Base-by-base conservation (phyloP, 805 yeast species). In the Kluyveromyces siamensis region DNA sequence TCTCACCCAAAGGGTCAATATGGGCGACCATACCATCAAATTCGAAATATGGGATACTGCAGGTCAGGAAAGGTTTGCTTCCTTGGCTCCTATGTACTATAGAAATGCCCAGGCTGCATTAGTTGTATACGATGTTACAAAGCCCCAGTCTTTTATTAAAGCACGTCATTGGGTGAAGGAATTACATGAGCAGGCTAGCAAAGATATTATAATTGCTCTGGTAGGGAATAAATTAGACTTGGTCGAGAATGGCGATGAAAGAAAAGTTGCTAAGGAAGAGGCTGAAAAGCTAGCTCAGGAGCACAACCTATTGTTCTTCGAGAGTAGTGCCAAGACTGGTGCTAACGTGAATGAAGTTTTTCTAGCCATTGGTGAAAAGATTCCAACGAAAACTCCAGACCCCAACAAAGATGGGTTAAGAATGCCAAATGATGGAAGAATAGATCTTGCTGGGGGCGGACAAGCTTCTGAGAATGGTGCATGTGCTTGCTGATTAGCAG, bases 161-260 rank as follows among this genome's bases (percentile, higher is more conserved):
- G 98, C 98, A 8, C 84, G 97, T 59, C 97, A 91, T 69, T 91
- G 99, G 99, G 96, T 91, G 48, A 86, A 86, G 62, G 98, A 91
- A 66, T 76, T 91, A 56, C 95, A 88, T 62, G 96, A 90, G 56
- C 98, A 90, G 69, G 97, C 97, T 17, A 76, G 86, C n/a, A 86
- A 87, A 54, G 90, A 84, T 53, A 91, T 91, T 46, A 80, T 88
- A 50, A 89, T 91, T 66, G 98, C 98, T 2, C 74, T 91, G 37
- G 96, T 90, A 27, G 99, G 96, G 37, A 91, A 90, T 72, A 91
- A 91, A 70, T 77, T 80, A 51, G 99, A 91, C 68, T 72, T 91
- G 53, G 78, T 83, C 13, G 82, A 80, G 48, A 72, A 63, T 33
- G 66, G 72, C 50, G 74, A 71, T 44, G 84, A 77, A 48, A 48